phyloP scores from a whole-genome alignment of 768 basidiomycete species.

The Porpolomopsis calyptriformis region DNA sequence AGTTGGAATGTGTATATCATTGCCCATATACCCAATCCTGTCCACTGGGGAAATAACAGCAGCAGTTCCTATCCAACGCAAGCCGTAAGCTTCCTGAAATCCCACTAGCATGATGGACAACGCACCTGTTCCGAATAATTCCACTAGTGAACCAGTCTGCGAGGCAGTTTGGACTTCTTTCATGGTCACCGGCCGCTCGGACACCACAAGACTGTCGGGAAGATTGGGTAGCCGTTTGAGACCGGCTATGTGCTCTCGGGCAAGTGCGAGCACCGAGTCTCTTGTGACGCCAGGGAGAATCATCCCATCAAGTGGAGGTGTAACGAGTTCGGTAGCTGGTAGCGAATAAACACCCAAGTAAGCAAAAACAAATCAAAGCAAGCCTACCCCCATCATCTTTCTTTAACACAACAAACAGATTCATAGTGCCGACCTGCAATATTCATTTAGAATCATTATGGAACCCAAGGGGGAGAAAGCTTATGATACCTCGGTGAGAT shows the following conservation, averaged over 20 bases:
- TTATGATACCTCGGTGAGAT: constrained; percentile 38
- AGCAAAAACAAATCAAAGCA: constrained; percentile 13
- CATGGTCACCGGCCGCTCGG: constrained; percentile 70
- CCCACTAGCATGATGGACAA: constrained; percentile 13
- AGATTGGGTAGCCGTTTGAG: constrained; percentile 37
- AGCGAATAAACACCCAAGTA: constrained; percentile 9
- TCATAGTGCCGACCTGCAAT: constrained; percentile 79
- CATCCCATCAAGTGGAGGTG: constrained; percentile 83
- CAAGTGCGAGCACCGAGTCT: constrained; percentile 68
- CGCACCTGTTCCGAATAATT: constrained; percentile 72
- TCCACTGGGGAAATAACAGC: constrained; percentile 65
- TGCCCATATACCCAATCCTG: constrained; percentile 61
- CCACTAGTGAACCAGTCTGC: constrained; percentile 55
- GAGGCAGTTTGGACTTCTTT: constrained; percentile 53
- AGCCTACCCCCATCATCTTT: constrained; percentile 50
- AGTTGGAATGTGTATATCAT: constrained; percentile 53
- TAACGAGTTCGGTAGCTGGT: constrained; percentile 68
- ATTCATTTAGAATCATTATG: constrained; percentile 37
- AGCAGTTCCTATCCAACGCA: constrained; percentile 45
- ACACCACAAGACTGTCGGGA: constrained; percentile 44
- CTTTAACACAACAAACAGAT: constrained; percentile 75
- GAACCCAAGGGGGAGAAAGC: constrained; percentile 23
- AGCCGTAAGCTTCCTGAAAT: constrained; percentile 1
- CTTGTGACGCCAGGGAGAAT: constrained; percentile 91
- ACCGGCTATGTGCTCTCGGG: constrained; percentile 47